Conservation (phyloP, 2,329 filamentous ascomycete species). For the Fusarium sp. region DNA sequence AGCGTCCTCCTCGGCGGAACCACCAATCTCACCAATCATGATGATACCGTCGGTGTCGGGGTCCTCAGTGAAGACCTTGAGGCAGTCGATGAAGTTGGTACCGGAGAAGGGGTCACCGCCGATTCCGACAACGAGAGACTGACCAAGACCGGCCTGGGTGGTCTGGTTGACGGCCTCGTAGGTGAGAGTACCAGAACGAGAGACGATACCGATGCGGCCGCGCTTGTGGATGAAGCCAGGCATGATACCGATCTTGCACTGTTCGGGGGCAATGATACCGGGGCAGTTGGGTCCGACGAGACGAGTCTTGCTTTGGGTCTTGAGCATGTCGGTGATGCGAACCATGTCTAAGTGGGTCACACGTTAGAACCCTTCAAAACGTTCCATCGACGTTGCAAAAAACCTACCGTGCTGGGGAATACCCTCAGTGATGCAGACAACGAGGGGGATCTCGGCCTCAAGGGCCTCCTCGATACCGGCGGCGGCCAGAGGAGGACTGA, state of each 20-base stretch:
- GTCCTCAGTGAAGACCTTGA: constrained; percentile 95
- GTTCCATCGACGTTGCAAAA: constrained; percentile 8
- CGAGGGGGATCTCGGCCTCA: constrained; percentile 88
- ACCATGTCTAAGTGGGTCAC: constrained; percentile 80
- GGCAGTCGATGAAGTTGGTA: constrained; percentile 99
- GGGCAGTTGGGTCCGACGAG: constrained; percentile 98
- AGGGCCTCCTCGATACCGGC: constrained; percentile 97
- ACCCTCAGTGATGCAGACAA: constrained; percentile 98
- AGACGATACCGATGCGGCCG: constrained; percentile 98
- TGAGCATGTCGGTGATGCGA: constrained; percentile 96
- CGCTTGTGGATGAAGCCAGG: constrained; percentile 99
- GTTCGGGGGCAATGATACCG: constrained; percentile 91
- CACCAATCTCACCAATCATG: constrained; percentile 99
- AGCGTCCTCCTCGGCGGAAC: constrained; percentile 95
- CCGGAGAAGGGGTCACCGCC: constrained; percentile 98
- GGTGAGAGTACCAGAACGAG: constrained; percentile 95
- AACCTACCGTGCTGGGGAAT: constrained; percentile 91
- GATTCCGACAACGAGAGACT: constrained; percentile 98
- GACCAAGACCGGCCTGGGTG: constrained; percentile 93
- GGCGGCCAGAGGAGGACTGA: constrained; percentile 88
- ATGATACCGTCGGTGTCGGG: constrained; percentile 98
- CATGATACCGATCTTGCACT: constrained; percentile 99
- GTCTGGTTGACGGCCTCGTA: constrained; percentile 99
- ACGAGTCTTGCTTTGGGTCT: constrained; percentile 96
- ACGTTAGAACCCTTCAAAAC: constrained; percentile 19